phyloP scores from a whole-genome alignment of 495 filamentous ascomycete genomes.

The Penicillium fimorum region DNA sequence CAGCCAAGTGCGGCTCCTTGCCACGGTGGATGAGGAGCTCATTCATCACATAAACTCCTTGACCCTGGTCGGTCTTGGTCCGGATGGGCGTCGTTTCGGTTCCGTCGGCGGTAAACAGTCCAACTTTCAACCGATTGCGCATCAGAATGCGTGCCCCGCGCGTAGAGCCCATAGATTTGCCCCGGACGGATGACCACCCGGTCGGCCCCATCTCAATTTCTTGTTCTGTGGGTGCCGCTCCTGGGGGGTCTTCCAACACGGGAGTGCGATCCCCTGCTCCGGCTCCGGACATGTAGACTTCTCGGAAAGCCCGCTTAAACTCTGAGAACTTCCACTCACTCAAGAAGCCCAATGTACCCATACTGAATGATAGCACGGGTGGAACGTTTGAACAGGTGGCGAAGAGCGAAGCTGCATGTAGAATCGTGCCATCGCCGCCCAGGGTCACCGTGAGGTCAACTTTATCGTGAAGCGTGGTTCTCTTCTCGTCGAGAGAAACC shows the following conservation, averaged over 20 bases:
- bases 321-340: slow-evolving; percentile 96
- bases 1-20: slow-evolving; percentile 80
- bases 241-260: slow-evolving; percentile 30
- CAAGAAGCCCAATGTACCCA: slow-evolving; percentile 93
- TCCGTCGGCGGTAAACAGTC: slow-evolving; percentile 67
- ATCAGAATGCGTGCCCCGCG: slow-evolving; percentile 77
- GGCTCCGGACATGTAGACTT: slow-evolving; percentile 90
- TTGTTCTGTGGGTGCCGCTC: slow-evolving; percentile 17
- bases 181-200: slow-evolving; percentile 70
- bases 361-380: slow-evolving; percentile 91
- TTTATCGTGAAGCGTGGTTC: slow-evolving; percentile 55
- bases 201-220: slow-evolving; percentile 38
- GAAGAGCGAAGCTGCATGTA: slow-evolving; percentile 89
- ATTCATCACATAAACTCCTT: slow-evolving; percentile 83
- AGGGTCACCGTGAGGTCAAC: slow-evolving; percentile 85
- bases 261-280: slow-evolving; percentile 49
- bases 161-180: slow-evolving; percentile 75
- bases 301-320: slow-evolving; percentile 83
- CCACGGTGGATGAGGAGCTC: slow-evolving; percentile 93
- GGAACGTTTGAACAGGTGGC: slow-evolving; percentile 77
- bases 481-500: slow-evolving; percentile 35
- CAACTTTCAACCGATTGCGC: slow-evolving; percentile 80
- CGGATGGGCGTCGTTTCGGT: slow-evolving; percentile 37
- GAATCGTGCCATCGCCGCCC: slow-evolving; percentile 92
- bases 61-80: slow-evolving; percentile 39